Percentiles rank a stretch among this genome's conserved stretches.
phyloP scores from a whole-genome alignment of 441 rosid species.

The Rhodomyrtus psidioides region DNA sequence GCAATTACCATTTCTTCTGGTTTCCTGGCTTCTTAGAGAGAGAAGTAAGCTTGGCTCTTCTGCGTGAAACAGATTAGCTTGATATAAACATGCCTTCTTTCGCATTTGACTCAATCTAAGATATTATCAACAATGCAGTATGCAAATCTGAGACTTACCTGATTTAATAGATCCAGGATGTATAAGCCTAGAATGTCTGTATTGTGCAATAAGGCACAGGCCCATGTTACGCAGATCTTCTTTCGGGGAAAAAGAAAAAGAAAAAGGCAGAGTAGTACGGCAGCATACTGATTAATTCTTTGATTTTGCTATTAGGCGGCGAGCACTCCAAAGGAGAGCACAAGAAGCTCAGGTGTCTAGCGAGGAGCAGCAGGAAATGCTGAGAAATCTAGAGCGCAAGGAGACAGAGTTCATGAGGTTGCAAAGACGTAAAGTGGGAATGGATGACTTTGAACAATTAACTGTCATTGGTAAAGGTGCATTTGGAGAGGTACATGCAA shows the following conservation, averaged over 20 bases:
- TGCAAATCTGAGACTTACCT: neutral
- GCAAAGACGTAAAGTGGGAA: slow-evolving; percentile 90
- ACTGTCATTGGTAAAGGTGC: slow-evolving; percentile 92
- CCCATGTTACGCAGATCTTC: neutral
- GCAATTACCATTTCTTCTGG: neutral
- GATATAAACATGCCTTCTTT: neutral
- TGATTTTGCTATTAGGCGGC: slow-evolving; percentile 45
- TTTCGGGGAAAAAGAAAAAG: neutral
- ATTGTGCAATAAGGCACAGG: neutral
- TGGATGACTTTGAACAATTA: slow-evolving; percentile 84
- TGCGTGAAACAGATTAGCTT: neutral
- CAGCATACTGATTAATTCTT: neutral
- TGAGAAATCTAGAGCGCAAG: slow-evolving; percentile 80
- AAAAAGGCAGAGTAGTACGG: neutral
- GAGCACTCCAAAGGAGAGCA: slow-evolving; percentile 72
- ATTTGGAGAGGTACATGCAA: slow-evolving; percentile 69
- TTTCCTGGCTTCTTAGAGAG: neutral
- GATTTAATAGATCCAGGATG: neutral
- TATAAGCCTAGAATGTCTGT: neutral
- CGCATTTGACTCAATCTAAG: neutral
- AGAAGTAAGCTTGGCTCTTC: neutral
- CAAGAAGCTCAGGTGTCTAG: slow-evolving; percentile 73
- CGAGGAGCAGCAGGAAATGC: slow-evolving; percentile 85
- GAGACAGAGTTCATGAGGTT: slow-evolving; percentile 89
- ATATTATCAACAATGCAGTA: neutral